Base-by-base conservation (phyloP, 768 basidiomycete species). In the Scleroderma citrinum region DNA sequence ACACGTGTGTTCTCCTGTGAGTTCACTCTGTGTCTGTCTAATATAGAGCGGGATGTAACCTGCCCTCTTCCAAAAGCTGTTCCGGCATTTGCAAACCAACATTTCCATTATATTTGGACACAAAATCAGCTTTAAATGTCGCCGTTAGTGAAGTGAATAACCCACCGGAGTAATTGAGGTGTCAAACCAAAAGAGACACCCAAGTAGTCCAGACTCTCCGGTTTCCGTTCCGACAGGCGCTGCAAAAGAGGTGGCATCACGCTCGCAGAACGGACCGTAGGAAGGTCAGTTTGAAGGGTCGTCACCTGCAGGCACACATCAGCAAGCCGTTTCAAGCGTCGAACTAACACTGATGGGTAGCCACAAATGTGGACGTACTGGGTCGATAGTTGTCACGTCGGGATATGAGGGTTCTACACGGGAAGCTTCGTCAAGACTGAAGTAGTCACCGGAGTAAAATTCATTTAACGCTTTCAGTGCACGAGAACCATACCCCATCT, bases 401-500 rank as follows among this genome's bases (percentile, higher is more conserved):
- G 83, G 80, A 63, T 91, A 87, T 7, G 74, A 68, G 31, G 76
- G 73, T 49, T 81, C 81, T 8, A 67, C 62, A 52, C 65, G 60
- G 4, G 71, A 63, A 2, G 73, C 70, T 65, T 97, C 96, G 57
- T 92, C 83, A 17, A 97, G 64, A 58, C 84, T 89, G 69, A 91
- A 85, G 60, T 90, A 83, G 65, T 98, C 92, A 17, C 95, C 96
- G 52, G 84, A 87, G 69, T 92, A 98, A 69, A 92, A 98, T 13
- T 85, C 76, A 59, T 92, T 91, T 44, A 99, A 74, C 0, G 84
- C 82, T 54, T 94, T 78, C 44, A 99, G 68, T 2, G 96, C 91
- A 35, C 92, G 78, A 17, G 87, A 82, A 5, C 96, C 96, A 61
- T 98, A 98, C 11, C 96, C 95, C 94, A 97, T 98, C 91, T 95